Conservation (phyloP, 805 yeast genomes). For the Cyberlindnera subsufficiens region DNA sequence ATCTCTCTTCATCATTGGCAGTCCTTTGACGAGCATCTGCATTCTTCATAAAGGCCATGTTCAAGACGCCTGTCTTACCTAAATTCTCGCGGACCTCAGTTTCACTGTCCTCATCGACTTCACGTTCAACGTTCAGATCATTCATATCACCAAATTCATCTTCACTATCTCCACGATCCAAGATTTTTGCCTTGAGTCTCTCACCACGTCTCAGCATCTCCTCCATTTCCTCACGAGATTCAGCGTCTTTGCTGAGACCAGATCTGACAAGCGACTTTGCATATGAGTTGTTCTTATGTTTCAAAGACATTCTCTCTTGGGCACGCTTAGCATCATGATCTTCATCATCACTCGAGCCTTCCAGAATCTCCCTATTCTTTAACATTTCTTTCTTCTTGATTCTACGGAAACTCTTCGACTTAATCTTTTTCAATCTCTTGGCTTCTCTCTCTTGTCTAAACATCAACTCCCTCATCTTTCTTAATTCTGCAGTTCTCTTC, state of each 20-base stretch:
- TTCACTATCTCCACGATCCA: constrained; percentile 45
- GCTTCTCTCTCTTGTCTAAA: constrained; percentile 92
- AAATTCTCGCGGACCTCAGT: constrained; percentile 34
- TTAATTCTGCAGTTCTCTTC: constrained; percentile 72
- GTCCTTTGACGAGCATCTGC: constrained; percentile 69
- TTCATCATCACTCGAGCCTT: constrained; percentile 44
- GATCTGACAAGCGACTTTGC: constrained; percentile 84
- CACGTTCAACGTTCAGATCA: constrained; percentile 45
- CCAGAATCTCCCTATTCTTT: constrained; percentile 62
- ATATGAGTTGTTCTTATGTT: constrained; percentile 90
- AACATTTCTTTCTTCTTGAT: constrained; percentile 80
- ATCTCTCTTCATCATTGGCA: constrained; percentile 50
- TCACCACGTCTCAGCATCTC: constrained; percentile 92
- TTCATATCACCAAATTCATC: constrained; percentile 34
- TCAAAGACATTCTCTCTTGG: constrained; percentile 84
- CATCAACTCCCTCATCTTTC: constrained; percentile 93
- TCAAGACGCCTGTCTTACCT: constrained; percentile 86
- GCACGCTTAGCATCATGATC: constrained; percentile 77
- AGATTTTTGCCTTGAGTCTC: constrained; percentile 60
- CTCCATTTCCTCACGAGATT: constrained; percentile 83
- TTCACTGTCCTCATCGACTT: constrained; percentile 37
- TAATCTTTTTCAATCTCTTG: constrained; percentile 87
- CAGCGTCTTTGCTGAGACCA: constrained; percentile 84
- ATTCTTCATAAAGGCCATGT: constrained; percentile 92
- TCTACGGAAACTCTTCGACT: constrained; percentile 83